Evolutionary conservation across 1,284 basidiomycete species (phyloP).

Genomic region (Omphalotus olearius): DNA sequence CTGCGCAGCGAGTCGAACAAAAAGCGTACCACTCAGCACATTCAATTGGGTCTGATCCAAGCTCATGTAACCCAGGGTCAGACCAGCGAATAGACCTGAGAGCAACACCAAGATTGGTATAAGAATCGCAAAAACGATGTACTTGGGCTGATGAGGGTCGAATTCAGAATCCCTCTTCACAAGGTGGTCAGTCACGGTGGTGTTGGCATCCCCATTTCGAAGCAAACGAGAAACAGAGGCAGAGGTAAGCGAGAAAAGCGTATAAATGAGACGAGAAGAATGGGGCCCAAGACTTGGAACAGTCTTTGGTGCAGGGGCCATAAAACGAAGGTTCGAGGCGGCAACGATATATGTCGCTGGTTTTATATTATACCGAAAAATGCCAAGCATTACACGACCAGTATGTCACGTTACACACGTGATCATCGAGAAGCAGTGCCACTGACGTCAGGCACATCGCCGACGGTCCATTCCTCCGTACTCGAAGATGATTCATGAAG

Average conservation of each 20-base stretch:
- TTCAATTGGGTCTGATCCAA: conserved; percentile 90
- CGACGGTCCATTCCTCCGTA: too few species aligned
- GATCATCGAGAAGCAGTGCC: too few species aligned
- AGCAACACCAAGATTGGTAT: conserved; percentile 9
- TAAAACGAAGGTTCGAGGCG: too few species aligned
- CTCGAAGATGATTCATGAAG: too few species aligned
- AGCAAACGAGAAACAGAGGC: background rate
- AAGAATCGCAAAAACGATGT: conserved; percentile 37
- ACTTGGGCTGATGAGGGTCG: conserved; percentile 27
- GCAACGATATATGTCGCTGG: too few species aligned
- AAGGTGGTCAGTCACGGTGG: background rate
- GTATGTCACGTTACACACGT: too few species aligned
- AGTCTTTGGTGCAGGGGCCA: too few species aligned
- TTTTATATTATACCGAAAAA: too few species aligned
- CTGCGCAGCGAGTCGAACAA: background rate
- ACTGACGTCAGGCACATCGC: too few species aligned
- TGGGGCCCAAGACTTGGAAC: background rate
- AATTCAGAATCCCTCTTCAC: conserved; percentile 11
- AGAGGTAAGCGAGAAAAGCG: conserved; percentile 15
- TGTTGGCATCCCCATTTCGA: background rate
- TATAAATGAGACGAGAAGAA: conserved; percentile 17
- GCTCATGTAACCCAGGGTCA: conserved; percentile 70
- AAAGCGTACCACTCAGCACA: conserved; percentile 51
- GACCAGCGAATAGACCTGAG: conserved; percentile 47
- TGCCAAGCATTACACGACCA: too few species aligned